Conservation (phyloP, 1,139 yeast species). For the Candida buenavistaensis region DNA sequence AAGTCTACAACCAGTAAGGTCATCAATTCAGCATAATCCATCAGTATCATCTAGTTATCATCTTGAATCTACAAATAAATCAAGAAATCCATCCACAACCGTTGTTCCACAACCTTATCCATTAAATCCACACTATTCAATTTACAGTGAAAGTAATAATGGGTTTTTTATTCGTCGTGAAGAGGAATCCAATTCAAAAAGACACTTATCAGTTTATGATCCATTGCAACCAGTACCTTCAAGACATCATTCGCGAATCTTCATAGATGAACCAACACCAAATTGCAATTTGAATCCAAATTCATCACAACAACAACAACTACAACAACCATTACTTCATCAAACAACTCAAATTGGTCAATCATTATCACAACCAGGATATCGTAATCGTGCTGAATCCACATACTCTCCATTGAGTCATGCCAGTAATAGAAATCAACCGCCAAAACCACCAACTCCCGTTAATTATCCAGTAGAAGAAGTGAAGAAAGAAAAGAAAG, state of each 20-base stretch:
- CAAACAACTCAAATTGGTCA: not conserved
- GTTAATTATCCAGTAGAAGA: slow-evolving; percentile 5
- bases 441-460: slow-evolving; percentile 3
- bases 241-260: slow-evolving; percentile 12
- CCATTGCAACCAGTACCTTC: slow-evolving; percentile 35
- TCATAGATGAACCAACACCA: slow-evolving; percentile 11
- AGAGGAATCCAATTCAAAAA: slow-evolving; percentile 8
- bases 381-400: slow-evolving; percentile 12
- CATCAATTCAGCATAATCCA: slow-evolving; percentile 1
- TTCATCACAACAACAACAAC: slow-evolving; percentile 5
- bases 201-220: slow-evolving; percentile 32
- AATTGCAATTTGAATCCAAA: slow-evolving; percentile 1
- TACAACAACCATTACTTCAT: slow-evolving; percentile 3
- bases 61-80: slow-evolving; percentile 8
- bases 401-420: slow-evolving; percentile 17
- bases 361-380: slow-evolving; percentile 1
- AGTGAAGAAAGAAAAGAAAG: not conserved
- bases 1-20: slow-evolving; percentile 9
- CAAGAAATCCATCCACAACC: slow-evolving; percentile 19
- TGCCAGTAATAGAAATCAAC: slow-evolving; percentile 8
- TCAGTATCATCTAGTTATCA: slow-evolving; percentile 9
- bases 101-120: slow-evolving; percentile 39
- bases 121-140: slow-evolving; percentile 36
- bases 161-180: slow-evolving; percentile 9
- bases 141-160: slow-evolving; percentile 17